phyloP scores from a whole-genome alignment of 768 basidiomycete species.

The Russula abietina region DNA sequence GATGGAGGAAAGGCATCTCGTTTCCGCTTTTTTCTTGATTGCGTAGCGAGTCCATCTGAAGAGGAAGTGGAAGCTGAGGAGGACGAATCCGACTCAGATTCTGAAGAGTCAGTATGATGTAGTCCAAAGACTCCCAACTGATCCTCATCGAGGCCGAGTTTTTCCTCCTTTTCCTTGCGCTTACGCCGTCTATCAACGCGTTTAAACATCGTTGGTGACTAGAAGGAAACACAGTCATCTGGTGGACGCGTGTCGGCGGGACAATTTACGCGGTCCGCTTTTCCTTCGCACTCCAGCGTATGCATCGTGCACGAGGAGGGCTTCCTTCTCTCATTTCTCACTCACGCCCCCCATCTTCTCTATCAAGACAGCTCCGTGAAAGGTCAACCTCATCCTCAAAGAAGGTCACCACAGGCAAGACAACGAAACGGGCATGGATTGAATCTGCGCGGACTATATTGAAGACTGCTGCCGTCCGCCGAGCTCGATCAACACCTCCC shows the following conservation, averaged over 20 bases:
- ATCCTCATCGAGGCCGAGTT: slow-evolving; percentile 58
- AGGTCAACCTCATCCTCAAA: background rate
- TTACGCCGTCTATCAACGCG: slow-evolving; percentile 61
- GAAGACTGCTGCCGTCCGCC: background rate
- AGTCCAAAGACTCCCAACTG: slow-evolving; percentile 58
- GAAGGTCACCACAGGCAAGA: background rate
- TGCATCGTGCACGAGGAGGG: slow-evolving; percentile 13
- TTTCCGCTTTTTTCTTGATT: slow-evolving; percentile 9
- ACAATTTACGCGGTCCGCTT: background rate
- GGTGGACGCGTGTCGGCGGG: background rate
- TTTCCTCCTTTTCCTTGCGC: slow-evolving; percentile 57
- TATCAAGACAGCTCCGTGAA: background rate
- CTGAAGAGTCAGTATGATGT: slow-evolving; percentile 71
- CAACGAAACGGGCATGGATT: background rate
- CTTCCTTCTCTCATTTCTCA: slow-evolving; percentile 1
- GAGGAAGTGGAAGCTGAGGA: slow-evolving; percentile 29
- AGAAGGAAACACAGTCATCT: background rate
- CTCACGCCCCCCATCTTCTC: background rate
- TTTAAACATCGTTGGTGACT: slow-evolving; percentile 57
- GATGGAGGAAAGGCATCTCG: slow-evolving; percentile 15
- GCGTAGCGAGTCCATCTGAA: slow-evolving; percentile 3
- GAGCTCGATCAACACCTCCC: background rate
- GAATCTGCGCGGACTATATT: background rate
- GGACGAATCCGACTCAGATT: slow-evolving; percentile 44
- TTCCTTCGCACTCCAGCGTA: background rate